Conservation (phyloP, 148 eudicot species). For the Silene uniflora region DNA sequence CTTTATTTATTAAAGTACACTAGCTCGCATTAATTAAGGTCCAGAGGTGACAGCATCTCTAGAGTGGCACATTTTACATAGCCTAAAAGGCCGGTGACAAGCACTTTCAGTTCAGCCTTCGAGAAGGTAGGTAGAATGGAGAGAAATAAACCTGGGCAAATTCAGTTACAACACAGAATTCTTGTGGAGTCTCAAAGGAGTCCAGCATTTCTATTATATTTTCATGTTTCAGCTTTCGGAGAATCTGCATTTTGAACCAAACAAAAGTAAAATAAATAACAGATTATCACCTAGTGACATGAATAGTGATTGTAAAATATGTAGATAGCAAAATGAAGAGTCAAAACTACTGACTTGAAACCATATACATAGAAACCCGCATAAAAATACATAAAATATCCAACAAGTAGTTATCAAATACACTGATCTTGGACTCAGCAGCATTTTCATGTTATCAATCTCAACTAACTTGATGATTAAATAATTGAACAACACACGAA, state of each 20-base stretch:
- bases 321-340: background rate
- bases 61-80: background rate
- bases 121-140: slow-evolving; percentile 1
- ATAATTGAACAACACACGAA: background rate
- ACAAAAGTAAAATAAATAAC: background rate
- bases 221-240: slow-evolving; percentile 91
- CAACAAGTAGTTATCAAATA: background rate
- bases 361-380: background rate
- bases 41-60: background rate
- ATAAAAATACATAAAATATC: background rate
- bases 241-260: slow-evolving; percentile 45
- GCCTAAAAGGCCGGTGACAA: background rate
- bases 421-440: background rate
- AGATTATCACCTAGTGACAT: slow-evolving; percentile 2
- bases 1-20: background rate
- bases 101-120: background rate
- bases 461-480: too few relatives aligned
- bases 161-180: slow-evolving; percentile 96
- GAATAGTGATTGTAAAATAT: background rate
- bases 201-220: slow-evolving; percentile 96
- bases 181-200: slow-evolving; percentile 91
- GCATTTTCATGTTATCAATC: background rate
- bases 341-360: background rate
- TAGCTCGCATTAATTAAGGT: background rate
- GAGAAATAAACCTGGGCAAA: slow-evolving; percentile 75